Percentiles rank a stretch among this genome's conserved stretches.
phyloP scores from a whole-genome alignment of 257 asterid species.

The Capsicum chinense region DNA sequence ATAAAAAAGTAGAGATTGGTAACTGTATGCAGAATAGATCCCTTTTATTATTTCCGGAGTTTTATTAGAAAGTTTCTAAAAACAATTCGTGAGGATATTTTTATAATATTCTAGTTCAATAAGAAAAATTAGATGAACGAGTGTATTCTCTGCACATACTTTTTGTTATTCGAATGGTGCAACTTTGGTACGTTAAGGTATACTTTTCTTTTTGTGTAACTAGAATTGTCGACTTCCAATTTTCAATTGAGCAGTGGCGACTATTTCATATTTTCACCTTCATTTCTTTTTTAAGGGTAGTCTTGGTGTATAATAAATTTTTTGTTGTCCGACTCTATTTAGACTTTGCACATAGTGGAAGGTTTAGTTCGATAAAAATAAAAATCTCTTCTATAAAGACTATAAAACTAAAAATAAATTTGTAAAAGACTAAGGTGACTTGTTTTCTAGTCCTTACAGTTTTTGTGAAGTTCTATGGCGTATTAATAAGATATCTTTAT shows the following conservation, averaged over 20 bases:
- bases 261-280: not conserved
- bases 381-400: no score
- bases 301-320: no score
- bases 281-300: not conserved
- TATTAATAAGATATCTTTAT: no score
- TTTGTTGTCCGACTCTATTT: no score
- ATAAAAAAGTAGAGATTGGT: not conserved
- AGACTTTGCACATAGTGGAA: no score
- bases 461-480: no score
- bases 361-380: no score
- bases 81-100: not conserved
- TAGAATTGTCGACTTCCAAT: not conserved
- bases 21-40: slow-evolving; percentile 15
- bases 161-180: not conserved
- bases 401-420: no score
- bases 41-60: not conserved
- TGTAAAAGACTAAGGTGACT: no score
- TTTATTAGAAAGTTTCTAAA: not conserved
- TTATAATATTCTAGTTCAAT: not conserved
- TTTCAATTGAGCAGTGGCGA: not conserved
- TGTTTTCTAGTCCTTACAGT: no score
- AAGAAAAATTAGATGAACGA: not conserved
- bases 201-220: not conserved
- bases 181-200: not conserved
- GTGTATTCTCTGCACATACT: not conserved